Conservation (phyloP, 306 rosid genomes). For the Medicago ruthenica region DNA sequence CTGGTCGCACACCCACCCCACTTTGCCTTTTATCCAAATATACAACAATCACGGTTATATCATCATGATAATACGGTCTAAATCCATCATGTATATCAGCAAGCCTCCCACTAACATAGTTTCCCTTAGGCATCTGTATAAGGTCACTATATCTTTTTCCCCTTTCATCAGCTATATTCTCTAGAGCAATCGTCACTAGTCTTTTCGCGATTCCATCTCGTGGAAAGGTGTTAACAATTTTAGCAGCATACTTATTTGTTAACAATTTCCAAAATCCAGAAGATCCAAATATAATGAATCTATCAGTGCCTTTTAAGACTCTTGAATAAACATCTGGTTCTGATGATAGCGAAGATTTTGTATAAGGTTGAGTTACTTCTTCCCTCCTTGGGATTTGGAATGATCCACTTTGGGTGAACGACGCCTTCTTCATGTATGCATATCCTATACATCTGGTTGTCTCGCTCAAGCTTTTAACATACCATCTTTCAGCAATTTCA, state of each 20-base stretch:
- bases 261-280: not conserved
- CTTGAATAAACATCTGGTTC: conserved; percentile 7
- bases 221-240: not conserved
- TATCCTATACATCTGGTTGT: not conserved
- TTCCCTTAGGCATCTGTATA: not conserved
- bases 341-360: not conserved
- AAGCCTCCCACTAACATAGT: not conserved
- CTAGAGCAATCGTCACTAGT: not conserved
- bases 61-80: not conserved
- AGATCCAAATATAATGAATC: conserved; percentile 12
- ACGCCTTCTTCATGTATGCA: not conserved
- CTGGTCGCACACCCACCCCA: not conserved
- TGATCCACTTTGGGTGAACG: not conserved
- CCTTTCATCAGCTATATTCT: not conserved
- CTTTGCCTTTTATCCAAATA: not conserved
- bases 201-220: not conserved
- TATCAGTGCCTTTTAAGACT: not conserved
- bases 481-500: not conserved
- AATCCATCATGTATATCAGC: not conserved
- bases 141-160: not conserved
- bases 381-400: not conserved
- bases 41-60: conserved; percentile 3
- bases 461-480: not conserved
- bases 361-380: not conserved
- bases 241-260: not conserved